Base-by-base conservation (phyloP, 164 flowering plant species). In the Taxillus chinensis region DNA sequence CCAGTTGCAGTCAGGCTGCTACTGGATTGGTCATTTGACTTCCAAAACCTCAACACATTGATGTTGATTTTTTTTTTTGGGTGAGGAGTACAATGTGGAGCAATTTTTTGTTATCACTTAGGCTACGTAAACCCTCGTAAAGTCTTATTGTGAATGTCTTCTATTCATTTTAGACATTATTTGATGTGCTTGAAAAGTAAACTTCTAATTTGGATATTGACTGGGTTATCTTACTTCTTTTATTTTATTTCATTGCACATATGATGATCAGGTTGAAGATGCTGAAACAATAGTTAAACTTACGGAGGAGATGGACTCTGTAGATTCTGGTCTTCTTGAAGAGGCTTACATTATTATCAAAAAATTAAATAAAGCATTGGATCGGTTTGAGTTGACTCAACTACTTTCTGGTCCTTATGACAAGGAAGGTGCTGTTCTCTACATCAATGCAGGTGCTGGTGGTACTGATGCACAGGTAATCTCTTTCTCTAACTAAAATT, bases 381-480 rank as follows among this genome's bases (percentile, higher is more conserved):
- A 90, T 75, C 75, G 67, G 41, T 90, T 83, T 75, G 97, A 93
- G 76, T 72, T 93, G 79, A 86, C 87, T 57, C 86, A 90, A 69
- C 84, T 93, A 50, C 96, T 90, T 57, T 87, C 96, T 68, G 97
- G 96, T 55, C 96, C 91, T 14, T 93, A 93, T 74, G 97, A 93
- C 70, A 93, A 90, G 74, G 97, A 90, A 77, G 95, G 99, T 67
- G 97, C 95, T 62, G 84, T 89, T 59, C 65, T 93, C 62, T 71
- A 75, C 55, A 90, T 93, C 60, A 76, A 90, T 60, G 97, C 99
- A 70, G 97, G 99, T 74, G 95, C 97, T 61, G 97, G 99, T 41
- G 99, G 97, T 10, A 93, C 99, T 43, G 99, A 93, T 81, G 99
- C 99, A 49, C 99, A 93, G 95, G 99, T 93, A 75, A 65, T 62